Conservation (phyloP, 202 grass and related monocot species). For the Digitaria exilis region DNA sequence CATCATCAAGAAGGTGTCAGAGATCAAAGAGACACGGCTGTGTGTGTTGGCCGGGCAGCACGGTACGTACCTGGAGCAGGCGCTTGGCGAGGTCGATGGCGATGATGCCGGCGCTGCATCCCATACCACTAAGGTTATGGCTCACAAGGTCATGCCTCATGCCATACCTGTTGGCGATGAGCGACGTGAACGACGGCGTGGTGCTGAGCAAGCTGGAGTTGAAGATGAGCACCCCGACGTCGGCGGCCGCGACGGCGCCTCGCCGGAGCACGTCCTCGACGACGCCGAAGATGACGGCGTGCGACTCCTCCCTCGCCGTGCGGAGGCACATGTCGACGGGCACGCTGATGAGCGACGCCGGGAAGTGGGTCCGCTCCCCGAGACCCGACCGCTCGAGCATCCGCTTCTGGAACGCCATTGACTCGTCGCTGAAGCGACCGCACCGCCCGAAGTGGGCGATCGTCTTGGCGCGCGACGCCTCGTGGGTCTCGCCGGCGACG, state of each 20-base stretch:
- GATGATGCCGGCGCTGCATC: slow-evolving; percentile 79
- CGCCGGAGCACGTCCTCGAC: slow-evolving; percentile 65
- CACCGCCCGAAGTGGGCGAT: slow-evolving; percentile 60
- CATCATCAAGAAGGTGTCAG: neutral
- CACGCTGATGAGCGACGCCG: slow-evolving; percentile 54
- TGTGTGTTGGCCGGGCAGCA: too few species aligned
- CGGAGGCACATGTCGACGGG: slow-evolving; percentile 62
- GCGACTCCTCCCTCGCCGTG: slow-evolving; percentile 70
- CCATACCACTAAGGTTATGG: slow-evolving; percentile 85
- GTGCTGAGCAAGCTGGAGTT: slow-evolving; percentile 90
- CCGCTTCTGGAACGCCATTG: slow-evolving; percentile 78
- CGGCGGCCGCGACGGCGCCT: neutral
- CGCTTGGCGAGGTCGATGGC: slow-evolving; percentile 77
- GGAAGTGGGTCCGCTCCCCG: slow-evolving; percentile 76
- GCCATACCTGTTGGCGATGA: slow-evolving; percentile 67
- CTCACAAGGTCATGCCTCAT: slow-evolving; percentile 53
- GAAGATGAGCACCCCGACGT: slow-evolving; percentile 70
- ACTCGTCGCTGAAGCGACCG: slow-evolving; percentile 48
- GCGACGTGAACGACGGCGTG: slow-evolving; percentile 66
- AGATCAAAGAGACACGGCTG: too few species aligned
- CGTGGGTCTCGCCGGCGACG: slow-evolving; percentile 38
- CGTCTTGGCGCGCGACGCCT: slow-evolving; percentile 61
- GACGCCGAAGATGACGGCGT: slow-evolving; percentile 73
- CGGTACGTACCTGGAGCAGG: slow-evolving; percentile 70
- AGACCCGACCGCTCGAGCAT: slow-evolving; percentile 86